Evolutionary conservation across 2,329 filamentous ascomycete species (phyloP).

Genomic region (Colletotrichum cordylinicola): DNA sequence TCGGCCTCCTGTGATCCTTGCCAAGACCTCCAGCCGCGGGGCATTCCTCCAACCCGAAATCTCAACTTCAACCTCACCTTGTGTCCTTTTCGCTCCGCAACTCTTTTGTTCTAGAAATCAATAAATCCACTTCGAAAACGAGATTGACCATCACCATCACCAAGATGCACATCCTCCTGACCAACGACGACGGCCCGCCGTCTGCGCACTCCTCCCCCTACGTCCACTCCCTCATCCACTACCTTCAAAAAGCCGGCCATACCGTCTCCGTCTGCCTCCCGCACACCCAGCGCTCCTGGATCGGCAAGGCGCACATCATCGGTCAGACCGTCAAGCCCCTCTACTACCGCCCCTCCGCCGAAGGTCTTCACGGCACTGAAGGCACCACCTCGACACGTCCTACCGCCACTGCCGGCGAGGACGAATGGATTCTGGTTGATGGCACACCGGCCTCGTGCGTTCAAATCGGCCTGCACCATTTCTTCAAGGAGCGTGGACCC

Average conservation of each 20-base stretch:
- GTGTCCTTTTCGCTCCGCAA: background rate
- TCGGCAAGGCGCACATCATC: constrained; percentile 96
- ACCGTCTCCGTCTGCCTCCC: constrained; percentile 91
- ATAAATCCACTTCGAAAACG: background rate
- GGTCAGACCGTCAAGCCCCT: constrained; percentile 83
- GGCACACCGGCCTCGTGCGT: constrained; percentile 83
- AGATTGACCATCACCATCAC: background rate
- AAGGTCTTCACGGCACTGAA: constrained; percentile 50
- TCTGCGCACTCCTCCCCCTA: constrained; percentile 81
- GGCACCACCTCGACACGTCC: constrained; percentile 67
- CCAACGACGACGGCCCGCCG: constrained; percentile 84
- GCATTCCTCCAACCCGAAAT: background rate
- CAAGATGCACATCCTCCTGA: constrained; percentile 68
- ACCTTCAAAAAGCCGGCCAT: constrained; percentile 78
- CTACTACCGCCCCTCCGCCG: constrained; percentile 74
- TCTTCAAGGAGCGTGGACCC: constrained; percentile 74
- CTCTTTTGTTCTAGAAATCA: background rate
- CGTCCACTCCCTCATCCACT: constrained; percentile 74
- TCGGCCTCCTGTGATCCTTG: background rate
- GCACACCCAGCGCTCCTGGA: constrained; percentile 93
- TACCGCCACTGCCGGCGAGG: constrained; percentile 56
- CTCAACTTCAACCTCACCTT: background rate
- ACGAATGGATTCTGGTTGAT: constrained; percentile 84
- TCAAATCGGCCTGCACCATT: constrained; percentile 83
- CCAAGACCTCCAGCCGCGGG: background rate